These are phyloP conservation scores for Stachybotrys echinatus DNA, from an alignment of 2,329 filamentous ascomycete species.

Conservation along the genomic window DNA sequence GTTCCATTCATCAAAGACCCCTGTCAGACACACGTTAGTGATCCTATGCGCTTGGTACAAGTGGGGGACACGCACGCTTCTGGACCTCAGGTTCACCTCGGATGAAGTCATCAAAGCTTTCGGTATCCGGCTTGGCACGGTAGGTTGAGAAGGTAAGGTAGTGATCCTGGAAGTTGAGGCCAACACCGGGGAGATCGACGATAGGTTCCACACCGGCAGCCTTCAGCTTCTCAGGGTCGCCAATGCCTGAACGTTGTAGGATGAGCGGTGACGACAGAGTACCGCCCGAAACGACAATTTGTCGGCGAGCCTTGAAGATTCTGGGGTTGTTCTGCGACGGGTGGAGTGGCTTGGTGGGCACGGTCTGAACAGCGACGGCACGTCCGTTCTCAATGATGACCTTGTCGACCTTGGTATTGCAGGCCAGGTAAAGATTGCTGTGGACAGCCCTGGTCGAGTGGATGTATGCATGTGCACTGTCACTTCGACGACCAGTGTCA, in stretches of 20 bases:
- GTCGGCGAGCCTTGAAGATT: conserved; percentile 64
- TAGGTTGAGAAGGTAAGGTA: conserved; percentile 67
- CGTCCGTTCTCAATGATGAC: conserved; percentile 67
- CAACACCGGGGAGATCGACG: conserved; percentile 67
- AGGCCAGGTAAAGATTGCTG: conserved; percentile 65
- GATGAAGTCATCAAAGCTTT: conserved; percentile 77
- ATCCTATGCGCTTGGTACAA: neutral
- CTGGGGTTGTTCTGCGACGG: conserved; percentile 44
- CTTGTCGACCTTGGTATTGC: conserved; percentile 75
- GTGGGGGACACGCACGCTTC: conserved; percentile 39
- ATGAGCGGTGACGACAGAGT: conserved; percentile 70
- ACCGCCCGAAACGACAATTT: conserved; percentile 68
- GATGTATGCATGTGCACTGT: conserved; percentile 73
- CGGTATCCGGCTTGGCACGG: conserved; percentile 67
- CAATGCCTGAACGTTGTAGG: conserved; percentile 68
- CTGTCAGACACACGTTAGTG: conserved; percentile 18
- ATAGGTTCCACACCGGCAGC: conserved; percentile 63
- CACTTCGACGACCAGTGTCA: conserved; percentile 62
- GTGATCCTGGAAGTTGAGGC: conserved; percentile 73
- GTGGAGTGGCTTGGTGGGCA: conserved; percentile 64
- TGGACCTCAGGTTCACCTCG: conserved; percentile 69
- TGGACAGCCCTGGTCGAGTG: conserved; percentile 69
- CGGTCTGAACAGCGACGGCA: conserved; percentile 66
- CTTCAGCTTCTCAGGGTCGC: conserved; percentile 66
- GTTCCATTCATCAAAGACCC: conserved; percentile 72